Evolutionary conservation across 169 alveolate species (phyloP), one percentile per base, ranked within the genome.

Genomic region (Eimeria necatrix): DNA sequence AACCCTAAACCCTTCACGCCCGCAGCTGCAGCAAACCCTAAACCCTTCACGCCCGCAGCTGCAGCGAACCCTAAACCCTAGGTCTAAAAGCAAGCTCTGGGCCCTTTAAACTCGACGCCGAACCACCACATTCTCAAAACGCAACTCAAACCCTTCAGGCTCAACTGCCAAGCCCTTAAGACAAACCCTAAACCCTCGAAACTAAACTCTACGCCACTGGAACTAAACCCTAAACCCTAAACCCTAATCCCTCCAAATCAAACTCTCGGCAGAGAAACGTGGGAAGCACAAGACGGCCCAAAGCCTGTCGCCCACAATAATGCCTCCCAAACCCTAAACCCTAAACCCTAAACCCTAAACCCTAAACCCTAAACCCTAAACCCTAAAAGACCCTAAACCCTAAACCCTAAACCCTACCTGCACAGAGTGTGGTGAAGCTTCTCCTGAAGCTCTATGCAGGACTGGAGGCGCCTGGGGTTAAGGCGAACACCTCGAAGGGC

Each of bases 371-470:
- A 56, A 56, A 56, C 81, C 85, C 59, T 73, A 73, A n/a, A 61
- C 49, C 70, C 88, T 68, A 61, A 14, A 14, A 7, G 12, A 7
- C n/a, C n/a, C 24, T 61, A 10, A 18, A 24, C 73, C 73, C 73
- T 26, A 6, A 12, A 61, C 73, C 9, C 16, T 18, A 6, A 6
- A 24, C 22, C 78, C 78, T 68, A 32, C 41, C 41, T 32, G 41
- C 99, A 99, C 56, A 99, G 97, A 96, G 99, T 99, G 94, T 98
- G 99, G 96, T 99, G 99, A 61, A 99, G 97, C 96, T 99, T 99
- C 95, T 98, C 99, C 95, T 99, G 99, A 76, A 98, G 96, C 92
- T 99, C 99, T 86, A 99, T 98, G 96, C 99, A 98, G 61, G 99
- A 98, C 95, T 98, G 98, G 88, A 98, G 98, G 6, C 98, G 92